Base-by-base conservation (phyloP, 176 grass and related monocot genomes). In the Stipa capillata region DNA sequence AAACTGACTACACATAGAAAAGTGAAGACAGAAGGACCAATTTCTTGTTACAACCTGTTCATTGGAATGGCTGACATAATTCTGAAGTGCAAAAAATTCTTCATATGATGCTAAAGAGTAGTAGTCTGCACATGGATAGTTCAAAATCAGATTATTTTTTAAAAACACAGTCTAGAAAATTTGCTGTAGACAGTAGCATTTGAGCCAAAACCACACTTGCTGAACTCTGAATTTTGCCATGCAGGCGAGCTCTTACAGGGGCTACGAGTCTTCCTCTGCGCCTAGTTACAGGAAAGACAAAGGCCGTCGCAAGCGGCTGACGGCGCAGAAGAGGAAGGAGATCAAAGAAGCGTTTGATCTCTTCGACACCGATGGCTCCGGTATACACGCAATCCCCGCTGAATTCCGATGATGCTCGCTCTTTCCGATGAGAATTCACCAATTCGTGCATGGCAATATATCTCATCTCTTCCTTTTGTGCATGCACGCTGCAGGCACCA, bases 311-410 rank as follows among this genome's bases (percentile, higher is more conserved):
- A 44, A 91, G 70, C 69, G 75, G 20, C 39, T 94, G 51, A 72
- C 56, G 39, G 72, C 90, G 47, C 84, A 90, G 57, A 92, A 88
- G 82, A 90, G 24, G 76, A 84, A 92, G 49, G 91, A 92, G 85
- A 97, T 97, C 63, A 90, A 86, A 60, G 91, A 94, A 36, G 87
- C 87, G 20, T 97, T 97, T 36, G 89, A 94, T 8, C 85, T 94
- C 72, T 97, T 92, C 77, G 94, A 97, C 80, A 84, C 76, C 23
- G 89, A 97, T 47, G 86, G 89, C 51, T 97, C 94, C 59, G 94
- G 94, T 97, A 76, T 4, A 7, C 28, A 32, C 7, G 1, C 9
- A 33, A n/a, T 55, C 51, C 18, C 18, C 49, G 27, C 34, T 67
- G 6, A 35, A 18, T 34, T n/a, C n/a, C n/a, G n/a, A n/a, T n/a